These are phyloP conservation scores for Schizosaccharomyces versatilis DNA, from an alignment of 1,139 yeast genomes.

Conservation along the genomic window DNA sequence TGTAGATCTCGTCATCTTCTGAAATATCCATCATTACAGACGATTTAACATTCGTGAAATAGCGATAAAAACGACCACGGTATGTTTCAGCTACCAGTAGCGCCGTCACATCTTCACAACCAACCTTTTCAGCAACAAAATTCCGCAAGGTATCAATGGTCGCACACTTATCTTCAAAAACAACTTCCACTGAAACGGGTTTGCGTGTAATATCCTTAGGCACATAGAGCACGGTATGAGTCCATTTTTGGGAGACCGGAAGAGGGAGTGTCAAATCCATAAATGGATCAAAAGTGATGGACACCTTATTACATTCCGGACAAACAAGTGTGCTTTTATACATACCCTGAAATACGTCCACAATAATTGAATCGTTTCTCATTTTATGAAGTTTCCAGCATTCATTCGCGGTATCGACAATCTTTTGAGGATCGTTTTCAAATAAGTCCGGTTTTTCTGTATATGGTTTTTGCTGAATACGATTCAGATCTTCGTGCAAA, in stretches of 20 bases:
- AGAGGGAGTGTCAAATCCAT: slow-evolving; percentile 76
- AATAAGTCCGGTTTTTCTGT: slow-evolving; percentile 68
- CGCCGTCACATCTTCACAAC: slow-evolving; percentile 20
- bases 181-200: slow-evolving; percentile 30
- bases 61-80: slow-evolving; percentile 43
- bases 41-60: slow-evolving; percentile 42
- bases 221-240: slow-evolving; percentile 40
- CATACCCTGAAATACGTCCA: slow-evolving; percentile 72
- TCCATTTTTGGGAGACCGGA: slow-evolving; percentile 61
- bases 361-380: slow-evolving; percentile 67
- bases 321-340: slow-evolving; percentile 78
- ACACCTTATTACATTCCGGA: slow-evolving; percentile 60
- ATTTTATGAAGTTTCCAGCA: slow-evolving; percentile 66
- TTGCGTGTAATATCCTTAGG: slow-evolving; percentile 27
- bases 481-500: slow-evolving; percentile 75
- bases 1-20: slow-evolving; percentile 36
- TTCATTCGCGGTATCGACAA: slow-evolving; percentile 39
- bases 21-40: slow-evolving; percentile 45
- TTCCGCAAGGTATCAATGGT: slow-evolving; percentile 42
- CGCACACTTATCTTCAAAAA: slow-evolving; percentile 38
- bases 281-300: slow-evolving; percentile 85
- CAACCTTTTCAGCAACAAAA: slow-evolving; percentile 34
- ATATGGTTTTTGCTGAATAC: slow-evolving; percentile 62
- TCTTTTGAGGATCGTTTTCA: slow-evolving; percentile 30
- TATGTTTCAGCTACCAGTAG: slow-evolving; percentile 52